Evolutionary conservation across 306 rosid species (phyloP), one percentile per base, ranked within the genome.

Genomic region (Prinsepia uniflora): DNA sequence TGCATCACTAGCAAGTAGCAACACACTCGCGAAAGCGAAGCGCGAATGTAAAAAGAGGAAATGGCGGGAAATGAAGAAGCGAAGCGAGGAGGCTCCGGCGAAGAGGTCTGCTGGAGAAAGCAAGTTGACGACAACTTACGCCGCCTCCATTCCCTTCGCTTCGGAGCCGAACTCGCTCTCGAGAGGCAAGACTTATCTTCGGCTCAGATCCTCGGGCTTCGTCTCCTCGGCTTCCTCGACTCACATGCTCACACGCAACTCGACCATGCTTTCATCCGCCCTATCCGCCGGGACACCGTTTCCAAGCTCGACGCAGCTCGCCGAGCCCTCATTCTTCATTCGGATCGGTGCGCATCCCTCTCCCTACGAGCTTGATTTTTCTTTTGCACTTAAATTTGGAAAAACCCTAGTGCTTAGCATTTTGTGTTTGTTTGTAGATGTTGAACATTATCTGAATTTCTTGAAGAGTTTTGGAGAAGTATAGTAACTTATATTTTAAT

Each of bases 161-260:
- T 89, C 77, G 96, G 92, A 5, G 77, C 81, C 42, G 91, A 94
- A 13, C 81, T 57, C 53, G 92, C 98, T 53, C 72, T 86, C 60
- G 57, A 86, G 7, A 86, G 67, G 20, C 36, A 71, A 19, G 95
- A 94, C 50, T 89, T 78, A 82, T 75, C 90, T 7, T 66, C 91
- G 0, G 87, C 97, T 45, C 86, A 85, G 52, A 52, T 89, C 17
- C 81, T 94, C 47, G 79, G 88, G 8, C 96, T 91, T 64, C 89
- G 95, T 50, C 99, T 94, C 56, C 66, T 94, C 24, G 96, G 95
- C 63, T 94, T 94, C 81, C 89, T 94, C 50, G 88, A 91, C 54
- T 86, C 96, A 0, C 88, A 72, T 1, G 73, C 83, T 30, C 74
- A 71, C 45, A 83, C 92, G 36, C 81, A 83, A 8, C 72, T 70